phyloP scores from a whole-genome alignment of 768 basidiomycete genomes.

The Coprinellus aureogranulatus region DNA sequence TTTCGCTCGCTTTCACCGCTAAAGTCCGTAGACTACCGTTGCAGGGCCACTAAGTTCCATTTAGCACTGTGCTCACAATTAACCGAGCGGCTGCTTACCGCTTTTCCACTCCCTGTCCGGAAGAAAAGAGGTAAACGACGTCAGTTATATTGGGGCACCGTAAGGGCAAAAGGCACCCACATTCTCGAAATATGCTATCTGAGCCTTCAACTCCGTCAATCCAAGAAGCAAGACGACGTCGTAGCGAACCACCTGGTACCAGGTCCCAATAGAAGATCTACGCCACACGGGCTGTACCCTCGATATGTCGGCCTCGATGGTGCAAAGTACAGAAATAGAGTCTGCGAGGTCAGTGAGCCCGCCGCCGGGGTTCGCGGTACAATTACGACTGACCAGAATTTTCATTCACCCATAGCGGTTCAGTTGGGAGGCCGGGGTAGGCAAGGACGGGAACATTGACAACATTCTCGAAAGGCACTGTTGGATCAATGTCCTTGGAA shows the following conservation, averaged over 20 bases:
- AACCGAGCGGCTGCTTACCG: constrained; percentile 33
- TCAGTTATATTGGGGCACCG: constrained; percentile 34
- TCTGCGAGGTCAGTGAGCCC: constrained; percentile 32
- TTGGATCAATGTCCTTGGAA: too few species aligned
- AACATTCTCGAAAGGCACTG: too few species aligned
- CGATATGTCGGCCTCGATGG: background rate
- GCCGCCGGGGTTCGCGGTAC: too few species aligned
- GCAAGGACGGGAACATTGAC: too few species aligned
- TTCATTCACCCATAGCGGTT: too few species aligned
- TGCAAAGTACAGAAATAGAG: constrained; percentile 34
- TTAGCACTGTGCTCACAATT: constrained; percentile 28
- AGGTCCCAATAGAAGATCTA: background rate
- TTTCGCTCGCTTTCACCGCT: too few species aligned
- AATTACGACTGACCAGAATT: too few species aligned
- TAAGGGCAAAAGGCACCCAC: constrained; percentile 16
- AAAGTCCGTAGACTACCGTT: too few species aligned
- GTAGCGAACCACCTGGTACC: background rate
- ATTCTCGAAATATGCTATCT: background rate
- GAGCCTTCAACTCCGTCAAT: background rate
- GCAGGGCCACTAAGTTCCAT: too few species aligned
- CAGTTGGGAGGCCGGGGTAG: too few species aligned
- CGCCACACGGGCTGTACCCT: background rate
- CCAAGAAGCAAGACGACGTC: constrained; percentile 2
- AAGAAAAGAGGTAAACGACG: constrained; percentile 36
- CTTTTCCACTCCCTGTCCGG: constrained; percentile 36